Conservation (phyloP, 208 protist genomes). For the Crithidia bombi region DNA sequence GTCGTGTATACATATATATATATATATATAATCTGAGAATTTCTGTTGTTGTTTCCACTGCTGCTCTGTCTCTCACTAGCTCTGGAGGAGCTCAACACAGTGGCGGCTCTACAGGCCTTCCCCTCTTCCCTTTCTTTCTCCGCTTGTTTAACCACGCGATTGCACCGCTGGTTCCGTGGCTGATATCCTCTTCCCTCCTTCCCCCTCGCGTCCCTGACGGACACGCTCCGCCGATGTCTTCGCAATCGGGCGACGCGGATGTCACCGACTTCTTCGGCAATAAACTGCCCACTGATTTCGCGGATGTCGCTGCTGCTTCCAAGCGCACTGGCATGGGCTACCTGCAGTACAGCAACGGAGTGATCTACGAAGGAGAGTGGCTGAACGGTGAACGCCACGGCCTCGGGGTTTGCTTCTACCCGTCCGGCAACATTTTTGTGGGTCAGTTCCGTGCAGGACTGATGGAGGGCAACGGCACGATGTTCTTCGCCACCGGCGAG, state of each 20-base stretch:
- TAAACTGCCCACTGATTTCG: conserved; percentile 18
- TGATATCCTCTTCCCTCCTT: neutral
- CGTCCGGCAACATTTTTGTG: conserved; percentile 67
- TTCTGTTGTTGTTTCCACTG: too few relatives aligned
- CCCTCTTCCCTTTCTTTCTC: neutral
- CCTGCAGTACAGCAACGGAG: conserved; percentile 44
- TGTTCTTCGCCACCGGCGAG: conserved; percentile 60
- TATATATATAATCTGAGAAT: too few relatives aligned
- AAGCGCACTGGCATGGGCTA: conserved; percentile 30
- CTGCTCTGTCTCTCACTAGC: too few relatives aligned
- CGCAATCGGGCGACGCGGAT: neutral
- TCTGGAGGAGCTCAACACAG: too few relatives aligned
- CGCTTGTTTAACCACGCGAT: too few relatives aligned
- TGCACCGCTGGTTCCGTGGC: too few relatives aligned
- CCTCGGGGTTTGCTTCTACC: conserved; percentile 61
- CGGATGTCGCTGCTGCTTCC: conserved; percentile 11
- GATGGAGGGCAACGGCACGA: conserved; percentile 63
- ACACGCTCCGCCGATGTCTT: too few relatives aligned
- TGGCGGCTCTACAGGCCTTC: neutral
- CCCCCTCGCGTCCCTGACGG: neutral
- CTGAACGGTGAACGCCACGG: conserved; percentile 54
- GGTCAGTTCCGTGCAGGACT: conserved; percentile 54
- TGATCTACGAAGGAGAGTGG: conserved; percentile 63
- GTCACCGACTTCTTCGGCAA: conserved; percentile 26
- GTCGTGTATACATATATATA: too few relatives aligned